These are phyloP conservation scores for Mycena alexandri DNA, from an alignment of 768 basidiomycete species.

Conservation along the genomic window DNA sequence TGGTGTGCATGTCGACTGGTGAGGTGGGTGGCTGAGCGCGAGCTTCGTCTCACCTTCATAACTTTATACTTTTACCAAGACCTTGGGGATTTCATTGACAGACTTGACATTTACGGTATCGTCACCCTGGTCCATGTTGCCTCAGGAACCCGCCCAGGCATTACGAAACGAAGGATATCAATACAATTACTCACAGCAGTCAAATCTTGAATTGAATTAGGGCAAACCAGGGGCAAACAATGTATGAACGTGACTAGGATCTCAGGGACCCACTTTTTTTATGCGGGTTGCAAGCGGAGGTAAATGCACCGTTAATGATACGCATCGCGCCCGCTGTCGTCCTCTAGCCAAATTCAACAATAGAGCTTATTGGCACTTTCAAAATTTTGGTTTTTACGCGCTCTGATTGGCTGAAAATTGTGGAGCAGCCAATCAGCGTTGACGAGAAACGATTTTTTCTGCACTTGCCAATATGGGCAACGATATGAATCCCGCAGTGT, in stretches of 20 bases:
- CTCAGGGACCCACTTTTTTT: slow-evolving; percentile 13
- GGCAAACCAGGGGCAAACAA: slow-evolving; percentile 7
- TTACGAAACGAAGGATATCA: slow-evolving; percentile 22
- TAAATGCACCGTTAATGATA: slow-evolving; percentile 14
- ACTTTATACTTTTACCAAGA: slow-evolving; percentile 19
- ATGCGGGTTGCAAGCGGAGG: slow-evolving; percentile 17
- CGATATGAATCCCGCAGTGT: slow-evolving; percentile 24
- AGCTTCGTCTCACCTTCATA: slow-evolving; percentile 25
- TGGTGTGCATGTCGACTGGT: slow-evolving; percentile 24
- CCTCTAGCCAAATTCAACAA: slow-evolving; percentile 26
- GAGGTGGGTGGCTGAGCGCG: slow-evolving; percentile 21
- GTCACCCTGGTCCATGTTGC: slow-evolving; percentile 23
- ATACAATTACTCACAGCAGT: slow-evolving; percentile 17
- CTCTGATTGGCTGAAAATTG: too few relatives aligned
- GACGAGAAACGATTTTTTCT: too few relatives aligned
- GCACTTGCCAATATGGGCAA: too few relatives aligned
- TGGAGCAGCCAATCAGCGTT: too few relatives aligned
- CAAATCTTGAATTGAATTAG: slow-evolving; percentile 14
- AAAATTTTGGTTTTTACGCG: too few relatives aligned
- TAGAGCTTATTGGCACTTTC: too few relatives aligned
- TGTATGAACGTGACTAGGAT: slow-evolving; percentile 21
- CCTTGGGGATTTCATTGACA: slow-evolving; percentile 25
- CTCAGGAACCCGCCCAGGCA: slow-evolving; percentile 28
- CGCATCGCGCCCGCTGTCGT: slow-evolving; percentile 18
- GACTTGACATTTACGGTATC: slow-evolving; percentile 27